A percentile compares a stretch with the other conserved stretches of the same genome.
phyloP scores from a whole-genome alignment of 495 filamentous ascomycete species.

The Penicillium paradoxum region DNA sequence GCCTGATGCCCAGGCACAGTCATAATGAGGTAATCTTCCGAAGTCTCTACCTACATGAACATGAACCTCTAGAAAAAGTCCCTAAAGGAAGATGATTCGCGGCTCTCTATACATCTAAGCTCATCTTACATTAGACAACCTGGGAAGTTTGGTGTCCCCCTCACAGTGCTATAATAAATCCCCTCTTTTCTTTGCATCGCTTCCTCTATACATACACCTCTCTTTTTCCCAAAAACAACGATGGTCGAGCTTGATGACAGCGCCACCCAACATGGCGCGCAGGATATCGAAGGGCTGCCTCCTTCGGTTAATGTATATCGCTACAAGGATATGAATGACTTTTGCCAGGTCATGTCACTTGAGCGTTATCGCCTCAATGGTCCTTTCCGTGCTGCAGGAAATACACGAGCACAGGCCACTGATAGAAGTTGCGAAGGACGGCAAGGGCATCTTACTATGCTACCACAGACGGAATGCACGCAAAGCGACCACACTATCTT shows the following conservation, averaged over 20 bases:
- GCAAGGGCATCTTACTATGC: neutral
- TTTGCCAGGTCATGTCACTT: conserved; percentile 6
- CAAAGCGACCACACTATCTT: conserved; percentile 3
- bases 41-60: neutral
- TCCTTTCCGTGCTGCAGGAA: neutral
- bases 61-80: neutral
- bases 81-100: too few species aligned
- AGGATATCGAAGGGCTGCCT: conserved; percentile 2
- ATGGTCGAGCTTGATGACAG: neutral
- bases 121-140: too few species aligned
- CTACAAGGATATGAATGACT: neutral
- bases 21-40: neutral
- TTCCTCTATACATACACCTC: too few species aligned
- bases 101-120: too few species aligned
- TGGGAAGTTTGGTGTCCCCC: too few species aligned
- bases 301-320: conserved; percentile 5
- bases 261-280: neutral
- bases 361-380: neutral
- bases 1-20: too few species aligned
- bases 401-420: too few species aligned
- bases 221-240: too few species aligned
- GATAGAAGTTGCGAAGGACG: neutral
- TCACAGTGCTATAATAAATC: neutral
- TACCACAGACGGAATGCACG: conserved; percentile 1
- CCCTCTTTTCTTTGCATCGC: neutral